Base-by-base conservation (phyloP, 2,329 filamentous ascomycete genomes). In the Emergomyces orientalis region DNA sequence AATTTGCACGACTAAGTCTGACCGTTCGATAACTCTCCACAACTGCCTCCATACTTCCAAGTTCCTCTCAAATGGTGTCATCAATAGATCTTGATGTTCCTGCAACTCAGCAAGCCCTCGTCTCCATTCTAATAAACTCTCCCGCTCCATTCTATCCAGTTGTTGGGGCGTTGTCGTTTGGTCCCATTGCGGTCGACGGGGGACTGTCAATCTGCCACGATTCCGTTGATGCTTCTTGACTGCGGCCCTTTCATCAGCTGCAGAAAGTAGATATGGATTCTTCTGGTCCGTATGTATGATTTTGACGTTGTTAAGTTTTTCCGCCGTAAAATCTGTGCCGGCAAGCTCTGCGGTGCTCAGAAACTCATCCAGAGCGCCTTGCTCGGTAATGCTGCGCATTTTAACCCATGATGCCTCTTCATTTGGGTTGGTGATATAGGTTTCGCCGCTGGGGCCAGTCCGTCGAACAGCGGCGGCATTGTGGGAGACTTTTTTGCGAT, bases 221-320 rank as follows among this genome's bases (percentile, higher is more conserved):
- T 97, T 92, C 72, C 87, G 83, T 71, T 86, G 87, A 70, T 97
- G 93, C 78, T 95, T 97, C 70, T 85, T 86, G 59, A 91, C 78
- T 25, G 90, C 82, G 11, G 83, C 85, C 69, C 87, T 82, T 80
- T 99, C 92, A 74, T 99, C 93, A 32, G 86, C 84, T 0, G 89
- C 86, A 0, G 91, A 93, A 22, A 99, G 81, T 5, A 99, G 81
- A 70, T 93, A 99, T 0, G 94, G 94, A 75, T 99, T 99, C 79
- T 89, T 90, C 78, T 97, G 92, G 75, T 97, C 91, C 68, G 88
- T 88, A 75, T 99, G 94, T 69, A 99, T 97, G 74, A 99, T 97
- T 81, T 97, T 97, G 77, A 97, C 89, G 73, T 95, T 97, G 79
- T 93, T 97, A 85, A 96, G 89, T 83, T 97, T 97, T 81, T 97